Conservation (phyloP, 345 rosid genomes). For the Brassica nigra region DNA sequence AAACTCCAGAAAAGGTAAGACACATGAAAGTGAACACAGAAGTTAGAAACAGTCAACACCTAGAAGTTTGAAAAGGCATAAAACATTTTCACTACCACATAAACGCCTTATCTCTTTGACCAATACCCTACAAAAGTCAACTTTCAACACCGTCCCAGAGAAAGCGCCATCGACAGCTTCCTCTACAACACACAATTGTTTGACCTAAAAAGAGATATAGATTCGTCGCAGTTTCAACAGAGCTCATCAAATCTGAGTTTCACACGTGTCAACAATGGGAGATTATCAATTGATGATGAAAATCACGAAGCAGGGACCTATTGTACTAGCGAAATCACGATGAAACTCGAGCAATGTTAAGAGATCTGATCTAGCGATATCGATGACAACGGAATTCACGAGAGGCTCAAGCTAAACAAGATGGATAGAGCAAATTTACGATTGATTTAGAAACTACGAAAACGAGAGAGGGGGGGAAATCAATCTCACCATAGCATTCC, state of each 20-base stretch:
- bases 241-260: conserved; percentile 26
- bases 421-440: background rate
- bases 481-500: conserved; percentile 88
- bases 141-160: conserved; percentile 33
- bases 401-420: conserved; percentile 7
- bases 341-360: conserved; percentile 39
- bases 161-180: conserved; percentile 22
- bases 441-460: background rate
- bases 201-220: background rate
- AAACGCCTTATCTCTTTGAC: conserved; percentile 42
- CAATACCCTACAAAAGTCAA: conserved; percentile 37
- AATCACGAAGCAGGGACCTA: background rate
- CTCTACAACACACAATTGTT: conserved; percentile 22
- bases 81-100: conserved; percentile 27
- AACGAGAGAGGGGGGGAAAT: conserved; percentile 12
- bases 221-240: conserved; percentile 39
- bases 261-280: conserved; percentile 11
- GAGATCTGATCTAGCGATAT: conserved; percentile 47
- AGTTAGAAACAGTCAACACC: conserved; percentile 42
- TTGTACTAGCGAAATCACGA: background rate
- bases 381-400: conserved; percentile 25
- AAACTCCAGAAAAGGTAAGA: conserved; percentile 24
- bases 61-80: conserved; percentile 24
- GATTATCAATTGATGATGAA: conserved; percentile 24
- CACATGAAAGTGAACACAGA: conserved; percentile 33